A percentile compares a stretch with the other conserved stretches of the same genome.
Conservation (phyloP, 768 basidiomycete genomes). For the Agaricus subrufescens region DNA sequence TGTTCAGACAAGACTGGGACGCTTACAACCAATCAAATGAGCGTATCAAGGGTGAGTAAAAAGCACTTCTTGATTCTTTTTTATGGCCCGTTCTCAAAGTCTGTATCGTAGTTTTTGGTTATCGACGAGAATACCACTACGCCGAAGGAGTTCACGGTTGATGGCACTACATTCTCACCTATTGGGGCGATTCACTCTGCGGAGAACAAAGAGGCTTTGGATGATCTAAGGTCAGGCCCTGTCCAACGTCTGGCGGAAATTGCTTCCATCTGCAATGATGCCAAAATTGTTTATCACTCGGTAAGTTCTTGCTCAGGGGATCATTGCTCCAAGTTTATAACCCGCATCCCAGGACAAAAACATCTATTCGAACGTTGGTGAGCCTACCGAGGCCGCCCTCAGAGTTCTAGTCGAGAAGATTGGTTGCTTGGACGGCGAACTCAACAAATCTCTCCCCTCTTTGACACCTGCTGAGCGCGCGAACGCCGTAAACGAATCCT, state of each 20-base stretch:
- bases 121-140: conserved; percentile 49
- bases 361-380: conserved; percentile 79
- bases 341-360: conserved; percentile 60
- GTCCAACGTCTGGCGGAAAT: conserved; percentile 88
- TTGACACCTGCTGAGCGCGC: conserved; percentile 62
- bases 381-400: conserved; percentile 96
- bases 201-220: conserved; percentile 53
- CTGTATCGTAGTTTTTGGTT: conserved; percentile 60
- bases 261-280: conserved; percentile 90
- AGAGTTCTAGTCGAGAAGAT: conserved; percentile 95
- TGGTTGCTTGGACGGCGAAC: conserved; percentile 60
- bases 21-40: conserved; percentile 96
- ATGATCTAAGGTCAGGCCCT: conserved; percentile 61
- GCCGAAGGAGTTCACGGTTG: conserved; percentile 71
- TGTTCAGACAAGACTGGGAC: conserved; percentile 99
- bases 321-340: background rate
- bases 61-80: too few relatives aligned
- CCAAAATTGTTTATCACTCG: conserved; percentile 79
- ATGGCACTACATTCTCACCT: conserved; percentile 92
- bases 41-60: conserved; percentile 67
- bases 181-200: conserved; percentile 65
- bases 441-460: conserved; percentile 50
- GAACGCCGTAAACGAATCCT: conserved; percentile 80
- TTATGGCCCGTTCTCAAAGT: background rate
- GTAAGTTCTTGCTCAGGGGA: conserved; percentile 36